A percentile compares a stretch with the other conserved stretches of the same genome.
These are phyloP conservation scores for Spiraea crenata DNA, from an alignment of 331 rosid species.

Conservation along the genomic window DNA sequence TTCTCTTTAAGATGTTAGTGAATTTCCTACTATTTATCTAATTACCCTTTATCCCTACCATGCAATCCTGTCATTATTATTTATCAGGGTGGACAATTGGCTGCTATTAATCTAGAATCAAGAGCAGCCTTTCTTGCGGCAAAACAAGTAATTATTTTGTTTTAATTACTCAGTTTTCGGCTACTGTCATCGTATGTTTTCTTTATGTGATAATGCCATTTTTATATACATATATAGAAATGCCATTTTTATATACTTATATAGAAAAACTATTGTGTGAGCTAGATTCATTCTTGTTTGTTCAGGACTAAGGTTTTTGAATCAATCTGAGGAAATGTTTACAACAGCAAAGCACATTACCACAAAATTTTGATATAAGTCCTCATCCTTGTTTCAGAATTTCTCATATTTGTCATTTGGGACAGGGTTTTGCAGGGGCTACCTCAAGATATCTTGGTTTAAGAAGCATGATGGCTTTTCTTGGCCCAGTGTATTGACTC, in stretches of 20 bases:
- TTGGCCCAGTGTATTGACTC: slow-evolving; percentile 83
- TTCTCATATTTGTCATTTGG: slow-evolving; percentile 32
- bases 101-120: slow-evolving; percentile 75
- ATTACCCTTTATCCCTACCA: slow-evolving; percentile 9
- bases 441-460: slow-evolving; percentile 88
- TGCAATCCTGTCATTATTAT: slow-evolving; percentile 23
- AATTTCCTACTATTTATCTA: not conserved
- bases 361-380: not conserved
- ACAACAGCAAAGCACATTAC: no score
- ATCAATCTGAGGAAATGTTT: no score
- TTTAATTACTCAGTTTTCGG: slow-evolving; percentile 4
- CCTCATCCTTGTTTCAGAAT: slow-evolving; percentile 7
- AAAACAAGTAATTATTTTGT: slow-evolving; percentile 52
- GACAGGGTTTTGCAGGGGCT: slow-evolving; percentile 85
- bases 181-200: not conserved
- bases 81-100: slow-evolving; percentile 85
- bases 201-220: not conserved
- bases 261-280: slow-evolving; percentile 4
- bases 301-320: not conserved
- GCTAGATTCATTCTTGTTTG: slow-evolving; percentile 4
- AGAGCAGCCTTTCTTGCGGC: slow-evolving; percentile 90
- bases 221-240: not conserved
- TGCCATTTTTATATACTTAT: not conserved
- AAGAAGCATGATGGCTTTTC: slow-evolving; percentile 79
- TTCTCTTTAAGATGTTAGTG: not conserved